Evolutionary conservation across 495 filamentous ascomycete species (phyloP).

Genomic region (Penicillium mononematosum): DNA sequence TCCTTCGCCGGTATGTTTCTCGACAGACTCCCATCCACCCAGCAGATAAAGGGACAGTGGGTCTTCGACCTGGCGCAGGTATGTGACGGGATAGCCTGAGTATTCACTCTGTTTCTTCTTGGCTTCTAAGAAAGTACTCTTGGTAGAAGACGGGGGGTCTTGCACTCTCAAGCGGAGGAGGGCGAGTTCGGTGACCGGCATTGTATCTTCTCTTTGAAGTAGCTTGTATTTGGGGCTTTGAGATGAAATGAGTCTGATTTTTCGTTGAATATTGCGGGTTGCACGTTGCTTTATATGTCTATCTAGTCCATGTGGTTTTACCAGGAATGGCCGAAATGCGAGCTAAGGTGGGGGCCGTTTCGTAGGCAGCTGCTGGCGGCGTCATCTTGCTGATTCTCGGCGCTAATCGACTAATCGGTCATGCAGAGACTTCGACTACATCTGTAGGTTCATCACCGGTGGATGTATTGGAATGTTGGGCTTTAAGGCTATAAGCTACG

Average conservation of each 20-base stretch:
- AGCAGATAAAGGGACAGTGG: conserved; percentile 46
- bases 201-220: conserved; percentile 15
- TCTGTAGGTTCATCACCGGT: background rate
- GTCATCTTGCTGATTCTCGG: background rate
- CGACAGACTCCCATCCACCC: conserved; percentile 51
- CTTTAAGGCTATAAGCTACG: background rate
- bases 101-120: conserved; percentile 40
- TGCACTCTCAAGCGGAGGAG: conserved; percentile 37
- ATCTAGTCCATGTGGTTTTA: background rate
- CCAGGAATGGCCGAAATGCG: background rate
- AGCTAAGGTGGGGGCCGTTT: background rate
- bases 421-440: background rate
- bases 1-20: conserved; percentile 35
- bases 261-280: background rate
- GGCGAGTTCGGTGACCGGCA: conserved; percentile 56
- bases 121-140: conserved; percentile 25
- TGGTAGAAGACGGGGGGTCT: conserved; percentile 10
- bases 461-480: background rate
- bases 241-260: background rate
- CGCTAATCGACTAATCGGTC: background rate
- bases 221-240: background rate
- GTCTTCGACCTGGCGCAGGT: conserved; percentile 51
- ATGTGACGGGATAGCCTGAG: conserved; percentile 27
- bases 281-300: background rate
- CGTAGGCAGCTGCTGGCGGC: background rate